Conservation (phyloP, 2,329 filamentous ascomycete genomes). For the Diplocarpon mali region DNA sequence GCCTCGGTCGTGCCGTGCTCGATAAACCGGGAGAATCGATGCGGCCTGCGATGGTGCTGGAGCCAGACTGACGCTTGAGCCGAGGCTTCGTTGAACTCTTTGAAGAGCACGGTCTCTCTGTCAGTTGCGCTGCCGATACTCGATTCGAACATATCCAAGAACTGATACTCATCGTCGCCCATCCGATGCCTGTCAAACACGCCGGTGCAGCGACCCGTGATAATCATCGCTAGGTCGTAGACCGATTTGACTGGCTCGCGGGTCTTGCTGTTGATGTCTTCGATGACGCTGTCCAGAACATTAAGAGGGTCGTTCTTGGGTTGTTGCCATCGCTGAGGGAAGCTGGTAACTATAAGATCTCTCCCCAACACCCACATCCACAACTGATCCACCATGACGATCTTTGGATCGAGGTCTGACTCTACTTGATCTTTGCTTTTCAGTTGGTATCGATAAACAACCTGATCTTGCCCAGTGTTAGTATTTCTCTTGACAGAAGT, state of each 20-base stretch:
- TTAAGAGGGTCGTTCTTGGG: conserved; percentile 33
- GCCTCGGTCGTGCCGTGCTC: conserved; percentile 2
- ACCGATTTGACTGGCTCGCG: conserved; percentile 29
- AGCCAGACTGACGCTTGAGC: conserved; percentile 21
- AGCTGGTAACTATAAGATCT: conserved; percentile 17
- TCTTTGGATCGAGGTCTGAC: conserved; percentile 14
- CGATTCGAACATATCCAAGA: conserved; percentile 23
- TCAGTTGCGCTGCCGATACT: conserved; percentile 22
- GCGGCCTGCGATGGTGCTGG: conserved; percentile 13
- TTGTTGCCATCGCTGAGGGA: conserved; percentile 34
- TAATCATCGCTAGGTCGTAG: conserved; percentile 33
- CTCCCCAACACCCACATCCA: conserved; percentile 35
- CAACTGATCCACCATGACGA: conserved; percentile 35
- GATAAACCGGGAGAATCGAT: conserved; percentile 11
- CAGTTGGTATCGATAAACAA: conserved; percentile 22
- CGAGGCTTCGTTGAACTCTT: conserved; percentile 20
- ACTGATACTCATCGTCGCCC: conserved; percentile 23
- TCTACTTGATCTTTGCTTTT: conserved; percentile 7
- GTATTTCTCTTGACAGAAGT: no score
- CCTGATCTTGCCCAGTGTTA: conserved; percentile 16
- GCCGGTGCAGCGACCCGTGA: conserved; percentile 31
- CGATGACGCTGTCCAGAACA: conserved; percentile 28
- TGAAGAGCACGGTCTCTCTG: conserved; percentile 18
- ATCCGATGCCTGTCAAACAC: conserved; percentile 30
- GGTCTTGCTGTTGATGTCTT: conserved; percentile 22